Base-by-base conservation (phyloP, 192 early-diverging fungal species). In the Coemansia sp. region DNA sequence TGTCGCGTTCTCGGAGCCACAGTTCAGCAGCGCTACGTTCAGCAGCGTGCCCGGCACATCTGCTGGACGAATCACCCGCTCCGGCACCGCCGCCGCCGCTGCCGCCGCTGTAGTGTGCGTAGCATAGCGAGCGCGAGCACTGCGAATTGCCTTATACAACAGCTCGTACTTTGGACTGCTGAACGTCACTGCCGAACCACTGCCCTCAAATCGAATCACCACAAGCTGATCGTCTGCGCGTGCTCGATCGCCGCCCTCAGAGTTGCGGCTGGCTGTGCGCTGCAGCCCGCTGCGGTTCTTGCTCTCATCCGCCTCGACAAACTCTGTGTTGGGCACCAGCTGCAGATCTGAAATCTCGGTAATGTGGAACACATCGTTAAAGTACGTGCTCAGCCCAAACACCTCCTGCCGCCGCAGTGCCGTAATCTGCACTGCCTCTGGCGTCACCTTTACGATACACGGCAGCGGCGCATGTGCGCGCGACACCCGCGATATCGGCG, bases 21-120 rank as follows among this genome's bases (percentile, higher is more conserved):
- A 83, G 73, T 96, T 96, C 43, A 94, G 79, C 61, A 98, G 69
- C 19, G 95, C 92, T 82, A 97, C 93, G 58, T 96, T 97, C 39
- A 98, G 81, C 41, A 98, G 72, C 17, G 89, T 91, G 10, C 95
- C 96, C 0, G 94, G 92, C 6, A 97, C 94, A 84, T 95, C 94
- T 10, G 84, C 83, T 4, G 95, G 93, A 51, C 89, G 86, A 50
- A 98, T 88, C 2, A 79, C 85, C 55, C 93, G 86, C 53, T 93
- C 89, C 12, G 88, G 89, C 56, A 86, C 87, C 0, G 89, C 69
- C 11, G 67, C 54, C 24, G 23, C 55, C 2, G 59, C 65, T 8
- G 62, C 63, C 2, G 68, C 41, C 41, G 41, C 11, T 12, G 55
- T 52, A 50, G 55, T 52, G 49, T 77, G 73, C 52, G 84, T 83